Conservation (phyloP, 768 basidiomycete genomes). For the Glaciozyma martinii region DNA sequence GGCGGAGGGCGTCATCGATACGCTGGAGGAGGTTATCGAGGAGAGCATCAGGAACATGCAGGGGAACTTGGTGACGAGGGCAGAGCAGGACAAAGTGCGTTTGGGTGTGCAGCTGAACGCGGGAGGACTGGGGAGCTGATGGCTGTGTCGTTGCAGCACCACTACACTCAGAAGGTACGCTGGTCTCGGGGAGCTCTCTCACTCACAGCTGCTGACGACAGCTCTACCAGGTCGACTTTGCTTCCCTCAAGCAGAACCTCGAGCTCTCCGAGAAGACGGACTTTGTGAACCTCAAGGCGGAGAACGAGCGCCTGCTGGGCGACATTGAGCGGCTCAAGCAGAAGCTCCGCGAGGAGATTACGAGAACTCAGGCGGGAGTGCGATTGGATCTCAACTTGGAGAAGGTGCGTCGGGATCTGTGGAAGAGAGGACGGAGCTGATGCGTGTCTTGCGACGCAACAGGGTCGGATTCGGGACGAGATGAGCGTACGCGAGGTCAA, state of each 20-base stretch:
- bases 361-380: conserved; percentile 84
- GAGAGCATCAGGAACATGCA: conserved; percentile 96
- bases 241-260: conserved; percentile 67
- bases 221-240: conserved; percentile 68
- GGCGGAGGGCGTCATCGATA: conserved; percentile 83
- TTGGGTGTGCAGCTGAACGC: background rate
- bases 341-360: conserved; percentile 81
- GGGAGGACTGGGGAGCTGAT: background rate
- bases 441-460: background rate
- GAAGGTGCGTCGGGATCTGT: conserved; percentile 46
- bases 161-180: conserved; percentile 71
- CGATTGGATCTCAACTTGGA: conserved; percentile 90
- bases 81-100: conserved; percentile 87
- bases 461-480: conserved; percentile 84
- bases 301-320: conserved; percentile 82
- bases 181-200: background rate
- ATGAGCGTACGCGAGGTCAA: conserved; percentile 82
- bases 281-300: conserved; percentile 84
- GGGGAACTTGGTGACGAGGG: conserved; percentile 87
- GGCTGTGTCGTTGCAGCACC: conserved; percentile 49
- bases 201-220: background rate
- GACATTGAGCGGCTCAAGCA: conserved; percentile 95
- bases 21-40: conserved; percentile 93
- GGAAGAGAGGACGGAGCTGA: too few species aligned
- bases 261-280: conserved; percentile 97